Base-by-base conservation (phyloP, 768 basidiomycete genomes). In the Rhizopogon vesiculosus region DNA sequence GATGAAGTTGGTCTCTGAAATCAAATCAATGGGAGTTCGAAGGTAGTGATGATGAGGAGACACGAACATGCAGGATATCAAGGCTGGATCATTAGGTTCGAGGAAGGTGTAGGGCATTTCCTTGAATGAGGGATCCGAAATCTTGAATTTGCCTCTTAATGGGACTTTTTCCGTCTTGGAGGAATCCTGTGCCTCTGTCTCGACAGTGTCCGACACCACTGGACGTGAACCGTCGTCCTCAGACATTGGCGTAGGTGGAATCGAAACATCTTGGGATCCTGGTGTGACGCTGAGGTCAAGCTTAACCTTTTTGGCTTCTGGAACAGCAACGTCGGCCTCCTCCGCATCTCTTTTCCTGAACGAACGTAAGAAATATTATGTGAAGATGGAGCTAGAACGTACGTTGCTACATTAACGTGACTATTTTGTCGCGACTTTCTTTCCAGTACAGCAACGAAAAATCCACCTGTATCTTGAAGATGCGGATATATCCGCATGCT, bases 391-490 rank as follows among this genome's bases (percentile, higher is more conserved):
- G 1, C 9, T 28, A 45, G 12, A 16, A 3, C 52, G 53, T 52
- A 69, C 69, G 56, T 51, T 45, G 53, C 45, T 4, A 22, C 59
- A 28, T 41, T 56, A n/a, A 49, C 38, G 3, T 48, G 29, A 5
- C 42, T 29, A 2, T 60, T 55, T 33, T 56, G 46, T 9, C 28
- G 56, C 15, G 61, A 56, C 52, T 73, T 81, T 64, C 78, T 82
- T 65, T 88, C 80, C 38, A 98, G 69, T 0, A 97, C 89, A 10
- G 93, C 93, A n/a, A 99, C 85, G 66, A 97, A 99, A 73, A 99
- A 99, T 0, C 94, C 97, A 3, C 97, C 97, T 0, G 94, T 92
- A 65, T 99, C 91, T 70, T 98, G 97, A 8, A 97, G 74, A 67
- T 98, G 95, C 2, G 97, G 95, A 66, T 96, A 91, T 59, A 98